phyloP scores from a whole-genome alignment of 805 yeast species.

The Candida maesae region DNA sequence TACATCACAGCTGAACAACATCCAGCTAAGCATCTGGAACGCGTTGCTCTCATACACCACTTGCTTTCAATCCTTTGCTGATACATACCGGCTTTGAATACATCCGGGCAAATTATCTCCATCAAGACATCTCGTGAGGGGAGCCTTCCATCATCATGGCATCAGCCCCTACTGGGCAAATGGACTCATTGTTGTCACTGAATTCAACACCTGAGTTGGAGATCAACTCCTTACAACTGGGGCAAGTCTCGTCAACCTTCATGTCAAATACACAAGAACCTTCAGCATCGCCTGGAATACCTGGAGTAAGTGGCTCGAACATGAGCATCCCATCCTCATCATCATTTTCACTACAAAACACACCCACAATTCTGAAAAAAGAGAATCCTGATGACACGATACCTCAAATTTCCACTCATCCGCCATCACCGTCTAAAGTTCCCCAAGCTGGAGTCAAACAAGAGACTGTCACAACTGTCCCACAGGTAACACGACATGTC shows the following conservation, averaged over 20 bases:
- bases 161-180: conserved; percentile 17
- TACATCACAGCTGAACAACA: no score
- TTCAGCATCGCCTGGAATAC: background rate
- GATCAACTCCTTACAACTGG: conserved; percentile 17
- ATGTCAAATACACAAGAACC: background rate
- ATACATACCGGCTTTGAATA: no score
- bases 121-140: no score
- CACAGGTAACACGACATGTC: background rate
- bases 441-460: background rate
- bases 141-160: conserved; percentile 10
- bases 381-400: conserved; percentile 20
- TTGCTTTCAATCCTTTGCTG: no score
- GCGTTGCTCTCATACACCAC: no score
- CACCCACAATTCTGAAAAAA: background rate
- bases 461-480: background rate
- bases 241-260: background rate
- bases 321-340: background rate
- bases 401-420: conserved; percentile 7
- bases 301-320: background rate
- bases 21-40: no score
- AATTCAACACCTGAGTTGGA: conserved; percentile 17
- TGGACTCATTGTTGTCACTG: conserved; percentile 16
- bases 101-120: no score
- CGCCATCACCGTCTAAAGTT: conserved; percentile 7
- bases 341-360: background rate